Base-by-base conservation (phyloP, 768 basidiomycete species). In the Lentinula guzmanii region DNA sequence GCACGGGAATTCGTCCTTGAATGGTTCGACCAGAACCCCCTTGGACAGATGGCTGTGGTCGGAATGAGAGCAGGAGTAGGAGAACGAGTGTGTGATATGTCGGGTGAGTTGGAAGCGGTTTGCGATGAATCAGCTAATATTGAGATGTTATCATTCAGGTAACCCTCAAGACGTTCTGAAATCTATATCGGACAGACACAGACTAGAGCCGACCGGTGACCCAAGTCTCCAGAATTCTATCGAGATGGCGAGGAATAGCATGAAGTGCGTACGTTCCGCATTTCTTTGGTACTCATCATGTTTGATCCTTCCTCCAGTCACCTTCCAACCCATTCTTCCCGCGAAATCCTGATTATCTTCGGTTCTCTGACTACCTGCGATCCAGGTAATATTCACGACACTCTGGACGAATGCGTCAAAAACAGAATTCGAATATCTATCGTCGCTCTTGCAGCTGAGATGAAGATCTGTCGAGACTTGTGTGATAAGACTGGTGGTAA, bases 21-120 rank as follows among this genome's bases (percentile, higher is more conserved):
- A 71, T 99, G 96, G 95, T 99, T 98, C 72, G 97, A 99, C 75
- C 97, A 98, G 76, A 99, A 99, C 69, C 97, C 97, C 1, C 80
- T 99, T 11, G 95, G 96, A 21, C 97, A 98, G 74, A 92, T 99
- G 65, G 96, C 95, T 1, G 77, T 98, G 34, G 93, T 98, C 16
- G 93, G 92, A 5, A 93, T 98, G 85, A 80, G 95, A 24, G 86
- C 91, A 37, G 93, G 97, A 0, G 72, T 98, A 24, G 95, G 94
- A 0, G 97, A 98, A 72, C 84, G 92, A 3, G 76, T 98, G 45
- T 86, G 92, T 1, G 91, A 94, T 63, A 91, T 99, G 87, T 91
- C 95, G 66, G 96, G 95, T 93, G 69, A 52, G 84, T 66, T 16
- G 8, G n/a, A 35, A 31, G 11, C 52, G 51, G 9, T 21, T 21